phyloP scores from a whole-genome alignment of 257 asterid genomes.

The Buddleja alternifolia region DNA sequence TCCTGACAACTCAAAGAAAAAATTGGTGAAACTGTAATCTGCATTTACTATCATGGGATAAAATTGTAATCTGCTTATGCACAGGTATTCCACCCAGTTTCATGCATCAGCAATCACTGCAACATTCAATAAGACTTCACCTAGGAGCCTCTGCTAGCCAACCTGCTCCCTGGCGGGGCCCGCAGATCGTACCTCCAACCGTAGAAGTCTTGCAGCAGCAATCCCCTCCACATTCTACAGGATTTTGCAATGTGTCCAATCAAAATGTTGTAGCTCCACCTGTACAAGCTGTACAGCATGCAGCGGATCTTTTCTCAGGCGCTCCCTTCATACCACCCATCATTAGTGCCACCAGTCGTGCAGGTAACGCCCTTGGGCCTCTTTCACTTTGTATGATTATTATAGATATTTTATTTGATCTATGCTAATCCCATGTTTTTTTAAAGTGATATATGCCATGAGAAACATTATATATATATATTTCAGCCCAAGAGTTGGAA shows the following conservation, averaged over 20 bases:
- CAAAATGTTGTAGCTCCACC: slow-evolving; percentile 35
- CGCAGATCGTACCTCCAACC: slow-evolving; percentile 2
- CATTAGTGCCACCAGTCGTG: slow-evolving; percentile 45
- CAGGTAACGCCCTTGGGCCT: slow-evolving; percentile 33
- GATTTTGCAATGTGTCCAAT: slow-evolving; percentile 24
- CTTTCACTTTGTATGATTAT: no score
- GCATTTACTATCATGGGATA: no score
- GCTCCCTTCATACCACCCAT: slow-evolving; percentile 44
- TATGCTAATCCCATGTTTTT: no score
- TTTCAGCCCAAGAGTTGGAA: no score
- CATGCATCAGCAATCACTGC: slow-evolving; percentile 40
- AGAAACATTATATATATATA: no score
- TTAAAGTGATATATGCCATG: no score
- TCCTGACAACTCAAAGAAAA: no score
- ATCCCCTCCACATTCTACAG: slow-evolving; percentile 6
- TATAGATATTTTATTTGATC: no score
- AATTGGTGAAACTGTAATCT: no score
- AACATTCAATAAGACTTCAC: slow-evolving; percentile 32
- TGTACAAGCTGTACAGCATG: slow-evolving; percentile 32
- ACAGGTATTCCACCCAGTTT: slow-evolving; percentile 44
- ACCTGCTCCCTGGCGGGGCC: slow-evolving; percentile 6
- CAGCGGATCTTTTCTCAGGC: slow-evolving; percentile 33
- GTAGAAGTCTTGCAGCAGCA: slow-evolving; percentile 20
- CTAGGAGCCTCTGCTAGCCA: slow-evolving; percentile 25
- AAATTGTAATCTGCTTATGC: slow-evolving; percentile 21